phyloP scores from a whole-genome alignment of 495 filamentous ascomycete species.

The Hypoxylon rickii region DNA sequence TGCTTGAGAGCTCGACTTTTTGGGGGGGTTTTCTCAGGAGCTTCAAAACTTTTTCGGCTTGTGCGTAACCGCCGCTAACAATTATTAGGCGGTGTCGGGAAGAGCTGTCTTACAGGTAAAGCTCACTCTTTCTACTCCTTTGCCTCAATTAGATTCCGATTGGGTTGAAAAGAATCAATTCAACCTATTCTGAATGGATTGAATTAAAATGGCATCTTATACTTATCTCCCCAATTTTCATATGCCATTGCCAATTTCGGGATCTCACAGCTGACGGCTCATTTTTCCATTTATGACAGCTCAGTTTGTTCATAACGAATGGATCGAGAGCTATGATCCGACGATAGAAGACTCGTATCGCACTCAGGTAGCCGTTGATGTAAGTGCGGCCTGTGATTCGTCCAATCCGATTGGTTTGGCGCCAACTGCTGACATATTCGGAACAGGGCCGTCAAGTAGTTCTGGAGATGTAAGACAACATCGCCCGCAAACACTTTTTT shows the following conservation, averaged over 20 bases:
- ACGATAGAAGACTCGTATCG: conserved; percentile 97
- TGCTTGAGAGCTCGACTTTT: conserved; percentile 5
- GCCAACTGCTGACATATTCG: conserved; percentile 35
- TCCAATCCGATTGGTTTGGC: conserved; percentile 19
- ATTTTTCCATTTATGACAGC: conserved; percentile 58
- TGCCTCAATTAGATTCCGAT: not conserved
- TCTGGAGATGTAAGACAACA: conserved; percentile 81
- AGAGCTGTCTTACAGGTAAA: conserved; percentile 95
- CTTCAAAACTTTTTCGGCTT: conserved; percentile 7
- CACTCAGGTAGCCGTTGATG: conserved; percentile 93
- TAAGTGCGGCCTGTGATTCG: conserved; percentile 49
- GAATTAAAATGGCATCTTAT: conserved; percentile 24
- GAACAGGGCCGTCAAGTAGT: conserved; percentile 89
- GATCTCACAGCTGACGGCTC: conserved; percentile 28
- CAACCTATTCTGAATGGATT: conserved; percentile 24
- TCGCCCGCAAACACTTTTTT: conserved; percentile 21
- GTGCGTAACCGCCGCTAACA: conserved; percentile 39
- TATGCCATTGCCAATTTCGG: conserved; percentile 13
- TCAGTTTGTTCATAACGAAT: conserved; percentile 98
- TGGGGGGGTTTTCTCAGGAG: conserved; percentile 4
- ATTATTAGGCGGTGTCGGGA: conserved; percentile 85
- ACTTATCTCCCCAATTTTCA: conserved; percentile 6
- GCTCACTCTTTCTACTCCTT: not conserved
- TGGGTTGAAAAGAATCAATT: no score
- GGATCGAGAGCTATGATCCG: conserved; percentile 98